phyloP scores from a whole-genome alignment of 306 rosid species.

The Dalbergia cochinchinensis region DNA sequence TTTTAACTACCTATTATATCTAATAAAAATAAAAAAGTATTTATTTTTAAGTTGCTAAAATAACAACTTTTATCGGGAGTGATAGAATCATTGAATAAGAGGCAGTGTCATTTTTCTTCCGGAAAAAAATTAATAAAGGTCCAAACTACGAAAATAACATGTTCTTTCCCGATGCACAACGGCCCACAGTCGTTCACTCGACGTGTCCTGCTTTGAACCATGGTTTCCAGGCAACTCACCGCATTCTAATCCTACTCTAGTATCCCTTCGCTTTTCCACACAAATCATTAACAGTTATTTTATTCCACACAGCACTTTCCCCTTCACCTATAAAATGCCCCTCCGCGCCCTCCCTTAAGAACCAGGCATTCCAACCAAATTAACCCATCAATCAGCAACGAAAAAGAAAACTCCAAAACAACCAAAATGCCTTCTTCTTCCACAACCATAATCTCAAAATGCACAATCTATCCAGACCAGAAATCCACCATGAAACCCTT shows the following conservation, averaged over 20 bases:
- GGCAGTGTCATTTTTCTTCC: no score
- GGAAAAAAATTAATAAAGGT: background rate
- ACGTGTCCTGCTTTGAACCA: slow-evolving; percentile 25
- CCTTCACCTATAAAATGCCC: slow-evolving; percentile 31
- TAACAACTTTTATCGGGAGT: no score
- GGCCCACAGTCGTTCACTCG: background rate
- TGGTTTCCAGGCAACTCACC: slow-evolving; percentile 28
- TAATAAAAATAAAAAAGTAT: no score
- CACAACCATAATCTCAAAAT: slow-evolving; percentile 64
- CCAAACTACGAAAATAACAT: slow-evolving; percentile 39
- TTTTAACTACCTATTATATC: no score
- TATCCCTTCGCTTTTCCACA: background rate
- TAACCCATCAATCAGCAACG: no score
- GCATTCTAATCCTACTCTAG: background rate
- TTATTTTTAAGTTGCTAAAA: no score
- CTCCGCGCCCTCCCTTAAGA: slow-evolving; percentile 3
- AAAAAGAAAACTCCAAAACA: background rate
- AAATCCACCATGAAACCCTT: slow-evolving; percentile 62
- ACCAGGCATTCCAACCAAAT: background rate
- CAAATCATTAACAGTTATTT: no score
- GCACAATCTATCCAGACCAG: slow-evolving; percentile 60
- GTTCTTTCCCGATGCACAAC: slow-evolving; percentile 4
- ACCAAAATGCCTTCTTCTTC: slow-evolving; percentile 80
- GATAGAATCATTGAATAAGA: no score
- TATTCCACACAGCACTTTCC: background rate